Conservation (phyloP, 331 rosid species). For the Quercus tomentella region DNA sequence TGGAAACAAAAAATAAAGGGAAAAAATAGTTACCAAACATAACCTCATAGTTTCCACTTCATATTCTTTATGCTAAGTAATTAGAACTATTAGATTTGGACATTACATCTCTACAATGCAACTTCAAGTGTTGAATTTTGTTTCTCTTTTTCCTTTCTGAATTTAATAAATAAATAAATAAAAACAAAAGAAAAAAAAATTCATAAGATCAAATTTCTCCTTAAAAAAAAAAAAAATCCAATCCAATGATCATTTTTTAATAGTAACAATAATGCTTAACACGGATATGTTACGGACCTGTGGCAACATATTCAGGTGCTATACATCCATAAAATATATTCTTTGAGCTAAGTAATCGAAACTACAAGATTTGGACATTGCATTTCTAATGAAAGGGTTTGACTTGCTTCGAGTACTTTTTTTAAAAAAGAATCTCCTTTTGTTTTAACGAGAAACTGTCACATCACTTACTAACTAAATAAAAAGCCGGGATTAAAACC, state of each 20-base stretch:
- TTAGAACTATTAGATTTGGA: background rate
- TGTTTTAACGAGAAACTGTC: too few relatives aligned
- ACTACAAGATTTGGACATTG: constrained; percentile 20
- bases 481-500: too few relatives aligned
- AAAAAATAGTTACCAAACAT: too few relatives aligned
- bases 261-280: background rate
- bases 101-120: background rate
- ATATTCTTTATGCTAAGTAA: background rate
- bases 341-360: background rate
- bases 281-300: constrained; percentile 48
- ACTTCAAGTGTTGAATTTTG: background rate
- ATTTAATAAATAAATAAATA: background rate
- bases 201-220: background rate
- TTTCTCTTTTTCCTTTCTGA: background rate
- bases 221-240: background rate
- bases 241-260: background rate
- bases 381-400: too few relatives aligned
- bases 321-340: too few relatives aligned
- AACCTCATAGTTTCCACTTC: background rate
- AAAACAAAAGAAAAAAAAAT: background rate
- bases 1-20: too few relatives aligned
- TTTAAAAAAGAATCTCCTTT: too few relatives aligned
- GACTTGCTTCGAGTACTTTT: too few relatives aligned
- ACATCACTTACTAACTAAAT: too few relatives aligned
- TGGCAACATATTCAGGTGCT: constrained; percentile 95